These are phyloP conservation scores for Podospora appendiculata DNA, from an alignment of 495 filamentous ascomycete genomes.

Conservation along the genomic window DNA sequence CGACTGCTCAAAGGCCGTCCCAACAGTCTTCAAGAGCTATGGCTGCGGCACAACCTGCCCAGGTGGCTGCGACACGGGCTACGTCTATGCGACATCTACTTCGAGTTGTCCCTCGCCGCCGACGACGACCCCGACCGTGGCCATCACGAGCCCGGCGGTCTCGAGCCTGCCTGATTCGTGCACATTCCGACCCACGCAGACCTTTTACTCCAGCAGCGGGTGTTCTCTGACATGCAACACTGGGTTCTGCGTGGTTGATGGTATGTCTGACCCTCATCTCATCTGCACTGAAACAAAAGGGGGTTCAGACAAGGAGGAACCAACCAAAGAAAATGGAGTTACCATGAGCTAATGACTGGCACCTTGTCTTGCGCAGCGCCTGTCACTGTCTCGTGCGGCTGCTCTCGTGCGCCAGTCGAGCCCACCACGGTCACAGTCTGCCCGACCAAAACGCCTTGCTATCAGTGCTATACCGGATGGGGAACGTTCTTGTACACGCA, in stretches of 20 bases:
- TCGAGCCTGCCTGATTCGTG: conserved; percentile 10
- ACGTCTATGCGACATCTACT: not conserved
- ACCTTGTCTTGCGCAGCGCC: conserved; percentile 1
- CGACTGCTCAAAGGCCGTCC: not conserved
- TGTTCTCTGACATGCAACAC: conserved; percentile 11
- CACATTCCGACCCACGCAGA: conserved; percentile 16
- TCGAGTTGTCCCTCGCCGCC: not conserved
- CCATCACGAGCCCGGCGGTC: not conserved
- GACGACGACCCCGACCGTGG: not conserved
- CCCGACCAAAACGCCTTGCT: conserved; percentile 15
- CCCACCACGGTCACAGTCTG: conserved; percentile 13
- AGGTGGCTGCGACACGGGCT: not conserved
- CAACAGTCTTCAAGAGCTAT: not conserved
- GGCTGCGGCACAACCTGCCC: not conserved
- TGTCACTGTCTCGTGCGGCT: conserved; percentile 15
- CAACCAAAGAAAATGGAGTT: not conserved
- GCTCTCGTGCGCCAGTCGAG: conserved; percentile 8
- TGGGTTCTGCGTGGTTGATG: conserved; percentile 18
- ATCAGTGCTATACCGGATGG: conserved; percentile 19
- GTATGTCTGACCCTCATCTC: not conserved
- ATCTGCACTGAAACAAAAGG: too few species aligned
- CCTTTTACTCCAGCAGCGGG: conserved; percentile 16
- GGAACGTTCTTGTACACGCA: conserved; percentile 10
- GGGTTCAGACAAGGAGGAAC: too few species aligned
- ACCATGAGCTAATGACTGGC: not conserved